Conservation (phyloP, 1,284 basidiomycete genomes). For the Stereum hirsutum region DNA sequence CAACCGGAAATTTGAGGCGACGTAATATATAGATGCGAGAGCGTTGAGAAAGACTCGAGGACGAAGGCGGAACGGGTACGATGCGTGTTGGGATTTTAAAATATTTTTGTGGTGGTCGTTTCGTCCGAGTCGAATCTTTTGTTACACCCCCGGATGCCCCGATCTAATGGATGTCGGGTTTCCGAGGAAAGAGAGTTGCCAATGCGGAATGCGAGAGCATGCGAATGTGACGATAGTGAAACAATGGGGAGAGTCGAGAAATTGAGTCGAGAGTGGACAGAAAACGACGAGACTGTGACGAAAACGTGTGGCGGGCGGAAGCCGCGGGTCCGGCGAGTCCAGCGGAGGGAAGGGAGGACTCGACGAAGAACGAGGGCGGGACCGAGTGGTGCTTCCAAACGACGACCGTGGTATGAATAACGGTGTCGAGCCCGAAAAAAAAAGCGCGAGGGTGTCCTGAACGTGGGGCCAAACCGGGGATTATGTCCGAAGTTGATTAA, state of each 20-base stretch:
- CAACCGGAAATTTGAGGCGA: constrained; percentile 10
- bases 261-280: background rate
- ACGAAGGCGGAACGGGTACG: too few relatives aligned
- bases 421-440: constrained; percentile 21
- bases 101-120: constrained; percentile 19
- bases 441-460: constrained; percentile 28
- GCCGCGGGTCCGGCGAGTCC: background rate
- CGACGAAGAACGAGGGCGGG: background rate
- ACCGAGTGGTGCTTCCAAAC: constrained; percentile 14
- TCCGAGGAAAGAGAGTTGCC: constrained; percentile 19
- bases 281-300: too few relatives aligned
- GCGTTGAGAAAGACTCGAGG: constrained; percentile 14
- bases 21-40: constrained; percentile 25
- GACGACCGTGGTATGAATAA: constrained; percentile 40
- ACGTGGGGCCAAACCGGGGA: constrained; percentile 28
- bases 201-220: constrained; percentile 24
- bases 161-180: constrained; percentile 20
- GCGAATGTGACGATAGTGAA: constrained; percentile 21
- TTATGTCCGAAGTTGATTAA: constrained; percentile 12
- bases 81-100: too few relatives aligned
- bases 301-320: too few relatives aligned
- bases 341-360: constrained; percentile 2
- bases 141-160: constrained; percentile 21
- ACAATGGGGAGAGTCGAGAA: constrained; percentile 7
- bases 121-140: constrained; percentile 20